phyloP scores from a whole-genome alignment of 1,284 basidiomycete genomes.

The Pseudozyma pruni region DNA sequence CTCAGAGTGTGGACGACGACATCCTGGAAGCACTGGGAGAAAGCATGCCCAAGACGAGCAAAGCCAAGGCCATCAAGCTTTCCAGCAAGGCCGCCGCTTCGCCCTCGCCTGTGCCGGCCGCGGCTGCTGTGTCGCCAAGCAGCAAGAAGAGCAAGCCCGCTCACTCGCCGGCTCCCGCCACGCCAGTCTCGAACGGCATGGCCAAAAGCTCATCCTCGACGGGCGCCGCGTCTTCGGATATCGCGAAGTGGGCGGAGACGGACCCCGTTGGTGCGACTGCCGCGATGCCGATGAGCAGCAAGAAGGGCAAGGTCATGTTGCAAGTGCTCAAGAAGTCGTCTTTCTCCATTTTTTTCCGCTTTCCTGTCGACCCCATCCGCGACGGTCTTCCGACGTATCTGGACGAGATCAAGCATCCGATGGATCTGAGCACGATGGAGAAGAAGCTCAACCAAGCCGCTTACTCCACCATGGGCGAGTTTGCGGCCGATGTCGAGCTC shows the following conservation, averaged over 20 bases:
- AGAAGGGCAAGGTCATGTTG: conserved; percentile 80
- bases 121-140: conserved; percentile 15
- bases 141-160: conserved; percentile 21
- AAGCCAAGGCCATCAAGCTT: conserved; percentile 22
- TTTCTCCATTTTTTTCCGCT: conserved; percentile 80
- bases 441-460: conserved; percentile 71
- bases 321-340: conserved; percentile 76
- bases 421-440: conserved; percentile 90
- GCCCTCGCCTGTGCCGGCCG: conserved; percentile 18
- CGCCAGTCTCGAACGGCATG: conserved; percentile 9
- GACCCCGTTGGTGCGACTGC: conserved; percentile 52
- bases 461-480: conserved; percentile 70
- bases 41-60: conserved; percentile 32
- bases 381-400: conserved; percentile 87
- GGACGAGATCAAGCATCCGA: conserved; percentile 88
- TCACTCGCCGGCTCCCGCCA: conserved; percentile 10
- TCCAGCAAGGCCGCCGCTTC: conserved; percentile 11
- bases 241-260: conserved; percentile 32
- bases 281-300: conserved; percentile 60
- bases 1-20: conserved; percentile 46
- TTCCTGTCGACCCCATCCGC: conserved; percentile 83
- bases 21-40: conserved; percentile 43
- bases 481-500: conserved; percentile 83
- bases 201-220: conserved; percentile 9
- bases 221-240: conserved; percentile 25